phyloP scores from a whole-genome alignment of 495 filamentous ascomycete genomes.

The Echria macrotheca region DNA sequence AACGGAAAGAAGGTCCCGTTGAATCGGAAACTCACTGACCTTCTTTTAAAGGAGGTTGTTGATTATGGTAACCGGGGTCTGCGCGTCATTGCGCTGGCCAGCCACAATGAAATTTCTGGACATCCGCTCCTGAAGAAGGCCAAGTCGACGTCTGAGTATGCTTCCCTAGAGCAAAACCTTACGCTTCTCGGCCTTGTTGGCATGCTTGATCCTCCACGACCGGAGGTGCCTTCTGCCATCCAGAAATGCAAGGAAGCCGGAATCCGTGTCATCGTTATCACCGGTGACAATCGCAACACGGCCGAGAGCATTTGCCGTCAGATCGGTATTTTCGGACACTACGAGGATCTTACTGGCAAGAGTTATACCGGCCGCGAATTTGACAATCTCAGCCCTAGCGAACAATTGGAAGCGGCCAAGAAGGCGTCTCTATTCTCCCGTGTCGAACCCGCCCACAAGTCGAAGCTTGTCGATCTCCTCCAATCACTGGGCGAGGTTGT shows the following conservation, averaged over 20 bases:
- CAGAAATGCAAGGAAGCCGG: constrained; percentile 84
- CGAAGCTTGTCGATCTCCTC: constrained; percentile 89
- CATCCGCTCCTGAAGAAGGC: constrained; percentile 68
- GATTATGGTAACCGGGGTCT: constrained; percentile 90
- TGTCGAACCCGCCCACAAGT: constrained; percentile 94
- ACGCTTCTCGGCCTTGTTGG: constrained; percentile 89
- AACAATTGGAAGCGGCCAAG: constrained; percentile 79
- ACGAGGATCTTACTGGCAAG: constrained; percentile 83
- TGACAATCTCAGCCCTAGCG: constrained; percentile 70
- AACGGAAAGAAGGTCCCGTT: constrained; percentile 70
- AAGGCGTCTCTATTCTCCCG: constrained; percentile 91
- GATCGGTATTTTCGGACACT: constrained; percentile 83
- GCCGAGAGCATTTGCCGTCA: constrained; percentile 96
- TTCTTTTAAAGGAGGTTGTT: constrained; percentile 71
- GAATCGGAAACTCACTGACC: constrained; percentile 54
- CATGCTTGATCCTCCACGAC: constrained; percentile 96
- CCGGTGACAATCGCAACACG: constrained; percentile 95
- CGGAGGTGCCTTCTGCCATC: constrained; percentile 86
- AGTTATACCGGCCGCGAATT: constrained; percentile 95
- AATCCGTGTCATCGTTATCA: constrained; percentile 96
- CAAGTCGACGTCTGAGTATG: constrained; percentile 77
- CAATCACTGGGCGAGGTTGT: constrained; percentile 92
- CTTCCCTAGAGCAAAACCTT: constrained; percentile 83
- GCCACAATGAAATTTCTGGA: constrained; percentile 62
- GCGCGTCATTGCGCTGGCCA: constrained; percentile 90